These are phyloP conservation scores for Stephanocyclus meneghinianus DNA, from an alignment of 352 stramenopile genomes.

Conservation along the genomic window DNA sequence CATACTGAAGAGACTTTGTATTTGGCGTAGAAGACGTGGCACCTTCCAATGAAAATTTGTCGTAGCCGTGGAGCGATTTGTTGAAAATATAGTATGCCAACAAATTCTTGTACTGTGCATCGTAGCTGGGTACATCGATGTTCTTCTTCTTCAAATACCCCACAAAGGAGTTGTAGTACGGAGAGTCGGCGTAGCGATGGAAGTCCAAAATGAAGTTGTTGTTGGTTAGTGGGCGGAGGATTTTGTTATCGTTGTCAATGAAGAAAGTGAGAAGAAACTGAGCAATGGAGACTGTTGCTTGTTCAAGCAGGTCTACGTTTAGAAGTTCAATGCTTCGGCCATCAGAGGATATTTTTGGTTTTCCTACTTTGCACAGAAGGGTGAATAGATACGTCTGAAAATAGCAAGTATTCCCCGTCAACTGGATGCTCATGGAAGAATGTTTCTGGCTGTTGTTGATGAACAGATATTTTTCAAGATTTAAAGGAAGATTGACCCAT, in stretches of 20 bases:
- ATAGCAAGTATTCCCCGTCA: slow-evolving; percentile 70
- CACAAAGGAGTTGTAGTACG: slow-evolving; percentile 50
- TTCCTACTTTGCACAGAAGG: slow-evolving; percentile 60
- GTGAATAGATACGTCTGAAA: slow-evolving; percentile 72
- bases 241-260: slow-evolving; percentile 36
- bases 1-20: slow-evolving; percentile 56
- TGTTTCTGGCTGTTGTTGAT: slow-evolving; percentile 44
- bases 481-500: slow-evolving; percentile 42
- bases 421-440: slow-evolving; percentile 57
- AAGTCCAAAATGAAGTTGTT: slow-evolving; percentile 71
- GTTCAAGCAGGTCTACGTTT: slow-evolving; percentile 46
- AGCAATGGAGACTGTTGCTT: slow-evolving; percentile 47
- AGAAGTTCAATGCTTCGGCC: slow-evolving; percentile 41
- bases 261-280: slow-evolving; percentile 66
- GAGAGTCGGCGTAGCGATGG: slow-evolving; percentile 49
- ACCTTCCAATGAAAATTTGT: slow-evolving; percentile 56
- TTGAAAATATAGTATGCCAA: slow-evolving; percentile 52
- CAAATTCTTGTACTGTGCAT: slow-evolving; percentile 52
- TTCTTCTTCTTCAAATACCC: slow-evolving; percentile 48
- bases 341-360: slow-evolving; percentile 43
- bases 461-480: slow-evolving; percentile 57
- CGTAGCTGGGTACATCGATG: slow-evolving; percentile 47
- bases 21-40: slow-evolving; percentile 62
- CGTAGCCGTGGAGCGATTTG: slow-evolving; percentile 59
- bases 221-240: slow-evolving; percentile 62